A percentile compares a stretch with the other conserved stretches of the same genome.
These are phyloP conservation scores for Coccomyxa sp. DNA, from an alignment of 139 green algal species.

Conservation along the genomic window DNA sequence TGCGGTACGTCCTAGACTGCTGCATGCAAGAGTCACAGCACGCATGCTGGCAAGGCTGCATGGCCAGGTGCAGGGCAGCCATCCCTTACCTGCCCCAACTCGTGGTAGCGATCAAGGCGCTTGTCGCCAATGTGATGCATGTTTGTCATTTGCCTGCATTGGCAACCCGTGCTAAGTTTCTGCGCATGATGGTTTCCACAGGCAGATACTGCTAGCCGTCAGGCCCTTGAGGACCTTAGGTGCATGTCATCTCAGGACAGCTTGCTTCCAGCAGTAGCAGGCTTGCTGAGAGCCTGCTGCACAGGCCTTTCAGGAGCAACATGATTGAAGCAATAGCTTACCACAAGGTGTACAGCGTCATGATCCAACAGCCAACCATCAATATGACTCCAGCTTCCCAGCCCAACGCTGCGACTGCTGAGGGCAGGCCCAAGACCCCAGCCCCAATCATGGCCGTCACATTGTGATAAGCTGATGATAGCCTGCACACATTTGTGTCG, in stretches of 20 bases:
- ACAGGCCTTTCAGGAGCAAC: not conserved
- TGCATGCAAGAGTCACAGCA: no score
- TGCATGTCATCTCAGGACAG: no score
- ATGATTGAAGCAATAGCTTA: not conserved
- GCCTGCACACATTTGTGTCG: no score
- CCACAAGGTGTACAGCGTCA: constrained; percentile 11
- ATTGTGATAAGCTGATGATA: constrained; percentile 1
- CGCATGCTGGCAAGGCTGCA: no score
- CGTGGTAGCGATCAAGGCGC: constrained; percentile 5
- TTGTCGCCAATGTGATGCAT: constrained; percentile 3
- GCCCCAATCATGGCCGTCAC: constrained; percentile 8
- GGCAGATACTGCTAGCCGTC: no score
- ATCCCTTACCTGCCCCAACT: constrained; percentile 1
- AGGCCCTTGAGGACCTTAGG: no score
- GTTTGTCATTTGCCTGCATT: not conserved
- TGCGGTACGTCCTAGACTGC: no score
- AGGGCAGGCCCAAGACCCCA: constrained; percentile 36
- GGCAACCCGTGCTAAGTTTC: no score
- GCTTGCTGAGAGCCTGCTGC: no score
- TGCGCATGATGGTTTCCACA: no score
- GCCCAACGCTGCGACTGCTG: constrained; percentile 15
- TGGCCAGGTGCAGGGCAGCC: not conserved
- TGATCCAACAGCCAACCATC: not conserved
- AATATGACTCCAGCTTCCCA: constrained; percentile 5
- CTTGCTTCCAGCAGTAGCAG: no score